A percentile compares a stretch with the other conserved stretches of the same genome.
Conservation (phyloP, 140 eudicot species). For the Flaveria floridana region DNA sequence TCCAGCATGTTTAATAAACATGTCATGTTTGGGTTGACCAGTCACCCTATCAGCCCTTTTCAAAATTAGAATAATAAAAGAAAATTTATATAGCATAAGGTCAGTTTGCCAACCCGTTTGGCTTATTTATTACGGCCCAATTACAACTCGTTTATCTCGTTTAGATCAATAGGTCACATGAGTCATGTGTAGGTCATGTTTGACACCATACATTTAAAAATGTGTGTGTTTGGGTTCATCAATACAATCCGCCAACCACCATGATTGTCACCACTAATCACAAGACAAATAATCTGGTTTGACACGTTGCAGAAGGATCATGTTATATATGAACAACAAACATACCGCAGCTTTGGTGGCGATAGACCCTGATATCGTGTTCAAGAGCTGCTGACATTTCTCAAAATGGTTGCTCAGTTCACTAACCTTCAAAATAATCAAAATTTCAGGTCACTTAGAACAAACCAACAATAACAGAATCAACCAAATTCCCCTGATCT, state of each 20-base stretch:
- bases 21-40: neutral
- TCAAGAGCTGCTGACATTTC: constrained; percentile 93
- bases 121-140: neutral
- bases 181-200: neutral
- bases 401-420: constrained; percentile 83
- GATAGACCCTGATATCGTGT: constrained; percentile 72
- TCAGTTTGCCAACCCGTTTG: neutral
- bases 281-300: neutral
- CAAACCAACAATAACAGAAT: constrained; percentile 9
- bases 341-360: constrained; percentile 70
- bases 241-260: neutral
- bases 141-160: neutral
- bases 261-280: neutral
- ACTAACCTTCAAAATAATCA: constrained; percentile 51
- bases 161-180: neutral
- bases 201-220: no score
- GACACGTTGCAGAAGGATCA: neutral
- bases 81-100: neutral
- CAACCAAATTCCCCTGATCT: neutral
- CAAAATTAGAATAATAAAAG: neutral
- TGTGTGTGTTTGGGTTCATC: neutral
- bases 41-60: neutral
- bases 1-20: neutral
- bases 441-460: neutral
- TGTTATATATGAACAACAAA: constrained; percentile 14